Evolutionary conservation across 306 rosid genomes (phyloP).

Genomic region (Prunus mira): DNA sequence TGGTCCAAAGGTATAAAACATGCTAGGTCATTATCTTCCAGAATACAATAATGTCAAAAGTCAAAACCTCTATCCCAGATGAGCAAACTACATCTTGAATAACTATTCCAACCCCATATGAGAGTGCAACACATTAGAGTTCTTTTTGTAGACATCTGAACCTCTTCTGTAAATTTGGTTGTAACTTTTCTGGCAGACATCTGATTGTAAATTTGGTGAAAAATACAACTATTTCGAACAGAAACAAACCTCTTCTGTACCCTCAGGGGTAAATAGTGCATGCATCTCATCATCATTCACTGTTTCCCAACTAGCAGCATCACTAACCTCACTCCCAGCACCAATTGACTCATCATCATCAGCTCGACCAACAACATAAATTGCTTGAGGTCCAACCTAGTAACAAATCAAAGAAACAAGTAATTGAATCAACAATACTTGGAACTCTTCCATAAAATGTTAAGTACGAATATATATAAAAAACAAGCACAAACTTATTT

Average conservation of each 20-base stretch:
- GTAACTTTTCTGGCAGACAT: constrained; percentile 13
- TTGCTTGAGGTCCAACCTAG: constrained; percentile 99
- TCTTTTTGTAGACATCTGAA: background rate
- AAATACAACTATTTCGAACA: constrained; percentile 21
- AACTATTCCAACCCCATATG: background rate
- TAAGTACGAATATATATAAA: background rate
- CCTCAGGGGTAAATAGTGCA: constrained; percentile 47
- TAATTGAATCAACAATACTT: constrained; percentile 15
- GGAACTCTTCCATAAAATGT: constrained; percentile 13
- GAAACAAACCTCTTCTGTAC: constrained; percentile 65
- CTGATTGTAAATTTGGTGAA: constrained; percentile 15
- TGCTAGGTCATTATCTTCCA: background rate
- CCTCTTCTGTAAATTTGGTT: too few relatives aligned
- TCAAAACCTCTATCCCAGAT: background rate
- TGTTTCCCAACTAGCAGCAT: constrained; percentile 99
- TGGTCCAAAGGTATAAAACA: background rate
- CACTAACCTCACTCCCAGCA: constrained; percentile 87
- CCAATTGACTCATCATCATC: constrained; percentile 90
- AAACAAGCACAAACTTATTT: background rate
- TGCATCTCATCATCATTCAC: constrained; percentile 78
- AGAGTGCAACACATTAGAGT: background rate
- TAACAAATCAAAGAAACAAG: constrained; percentile 24
- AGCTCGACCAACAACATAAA: constrained; percentile 97
- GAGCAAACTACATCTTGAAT: background rate
- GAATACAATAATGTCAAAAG: background rate